A percentile compares a stretch with the other conserved stretches of the same genome.
Evolutionary conservation across 768 basidiomycete genomes (phyloP).

Genomic region (Pleurotus salmoneostramineus): DNA sequence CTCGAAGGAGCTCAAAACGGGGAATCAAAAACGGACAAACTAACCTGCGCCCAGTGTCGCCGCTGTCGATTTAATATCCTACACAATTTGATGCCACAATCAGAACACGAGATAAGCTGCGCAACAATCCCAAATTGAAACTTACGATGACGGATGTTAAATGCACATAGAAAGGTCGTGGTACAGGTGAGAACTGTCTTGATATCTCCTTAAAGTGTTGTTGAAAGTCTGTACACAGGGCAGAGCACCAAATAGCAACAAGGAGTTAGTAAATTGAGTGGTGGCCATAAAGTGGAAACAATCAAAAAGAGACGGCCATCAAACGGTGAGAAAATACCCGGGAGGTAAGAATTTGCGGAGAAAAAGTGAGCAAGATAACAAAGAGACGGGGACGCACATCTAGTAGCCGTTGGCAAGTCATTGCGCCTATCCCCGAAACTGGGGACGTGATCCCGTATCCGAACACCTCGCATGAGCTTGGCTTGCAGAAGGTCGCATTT

Average conservation of each 20-base stretch:
- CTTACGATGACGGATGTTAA: slow-evolving; percentile 76
- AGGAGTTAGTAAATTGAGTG: too few species aligned
- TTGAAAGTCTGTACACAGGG: slow-evolving; percentile 55
- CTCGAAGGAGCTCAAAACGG: slow-evolving; percentile 32
- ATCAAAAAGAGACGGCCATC: not conserved
- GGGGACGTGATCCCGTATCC: slow-evolving; percentile 65
- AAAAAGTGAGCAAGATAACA: slow-evolving; percentile 1
- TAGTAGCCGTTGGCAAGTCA: slow-evolving; percentile 62
- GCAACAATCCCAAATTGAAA: slow-evolving; percentile 11
- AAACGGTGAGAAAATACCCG: slow-evolving; percentile 1
- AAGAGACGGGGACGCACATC: slow-evolving; percentile 44
- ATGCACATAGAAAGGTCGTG: slow-evolving; percentile 68
- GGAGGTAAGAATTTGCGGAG: not conserved
- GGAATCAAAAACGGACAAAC: slow-evolving; percentile 17
- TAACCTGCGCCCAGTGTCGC: slow-evolving; percentile 64
- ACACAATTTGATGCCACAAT: not conserved
- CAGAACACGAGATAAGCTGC: too few species aligned
- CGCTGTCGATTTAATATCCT: slow-evolving; percentile 77
- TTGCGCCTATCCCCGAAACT: slow-evolving; percentile 75
- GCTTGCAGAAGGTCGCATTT: slow-evolving; percentile 72
- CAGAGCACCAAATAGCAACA: not conserved
- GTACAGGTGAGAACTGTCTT: slow-evolving; percentile 55
- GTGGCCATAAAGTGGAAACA: too few species aligned
- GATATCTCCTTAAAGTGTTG: slow-evolving; percentile 77
- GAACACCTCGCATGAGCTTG: slow-evolving; percentile 65